phyloP scores from a whole-genome alignment of 345 rosid genomes.

The Aquilaria malaccensis region DNA sequence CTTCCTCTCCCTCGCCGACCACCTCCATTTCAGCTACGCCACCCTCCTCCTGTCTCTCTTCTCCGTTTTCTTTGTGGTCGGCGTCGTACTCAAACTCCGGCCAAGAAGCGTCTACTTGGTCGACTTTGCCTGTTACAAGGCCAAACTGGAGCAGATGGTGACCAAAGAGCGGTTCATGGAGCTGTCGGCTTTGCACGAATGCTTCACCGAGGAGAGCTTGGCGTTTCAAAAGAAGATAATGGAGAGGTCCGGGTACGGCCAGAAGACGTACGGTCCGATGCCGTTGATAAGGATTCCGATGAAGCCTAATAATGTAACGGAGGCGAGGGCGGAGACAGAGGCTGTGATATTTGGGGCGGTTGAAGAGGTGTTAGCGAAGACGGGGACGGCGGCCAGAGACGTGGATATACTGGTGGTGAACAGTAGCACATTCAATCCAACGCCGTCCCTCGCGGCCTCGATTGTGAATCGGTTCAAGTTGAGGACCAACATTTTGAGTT shows the following conservation, averaged over 20 bases:
- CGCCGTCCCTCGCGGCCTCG: slow-evolving; percentile 43
- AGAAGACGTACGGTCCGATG: slow-evolving; percentile 24
- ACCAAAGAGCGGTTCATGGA: slow-evolving; percentile 11
- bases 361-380: slow-evolving; percentile 22
- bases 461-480: slow-evolving; percentile 40
- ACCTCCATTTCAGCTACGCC: neutral
- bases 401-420: slow-evolving; percentile 43
- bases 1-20: neutral
- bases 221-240: slow-evolving; percentile 27
- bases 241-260: slow-evolving; percentile 30
- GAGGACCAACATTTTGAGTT: slow-evolving; percentile 36
- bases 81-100: slow-evolving; percentile 22
- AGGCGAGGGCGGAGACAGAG: slow-evolving; percentile 26
- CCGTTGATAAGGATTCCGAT: slow-evolving; percentile 30
- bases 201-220: slow-evolving; percentile 19
- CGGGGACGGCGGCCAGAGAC: slow-evolving; percentile 29
- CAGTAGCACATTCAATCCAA: slow-evolving; percentile 45
- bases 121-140: slow-evolving; percentile 19
- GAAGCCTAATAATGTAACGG: slow-evolving; percentile 21
- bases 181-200: neutral
- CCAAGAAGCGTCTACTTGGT: slow-evolving; percentile 15
- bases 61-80: slow-evolving; percentile 13
- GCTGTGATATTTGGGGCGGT: slow-evolving; percentile 22
- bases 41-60: neutral
- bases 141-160: slow-evolving; percentile 2